Conservation (phyloP, 1,139 yeast genomes). For the Pichia sp. region DNA sequence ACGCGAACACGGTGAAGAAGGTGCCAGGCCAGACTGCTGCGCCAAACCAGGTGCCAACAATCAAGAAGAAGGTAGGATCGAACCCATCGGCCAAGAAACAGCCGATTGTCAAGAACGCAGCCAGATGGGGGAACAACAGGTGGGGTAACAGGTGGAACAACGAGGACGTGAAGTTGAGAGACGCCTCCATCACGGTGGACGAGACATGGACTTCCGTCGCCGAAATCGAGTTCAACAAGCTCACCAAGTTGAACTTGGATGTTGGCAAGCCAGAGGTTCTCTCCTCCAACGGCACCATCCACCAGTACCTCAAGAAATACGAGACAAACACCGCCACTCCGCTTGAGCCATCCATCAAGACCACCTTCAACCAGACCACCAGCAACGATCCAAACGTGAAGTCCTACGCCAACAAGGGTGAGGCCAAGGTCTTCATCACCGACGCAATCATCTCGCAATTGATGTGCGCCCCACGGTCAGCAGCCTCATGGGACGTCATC, state of each 20-base stretch:
- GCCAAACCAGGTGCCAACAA: conserved; percentile 1
- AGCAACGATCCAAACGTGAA: conserved; percentile 56
- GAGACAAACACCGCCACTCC: conserved; percentile 42
- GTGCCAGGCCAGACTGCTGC: not conserved
- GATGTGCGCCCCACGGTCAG: conserved; percentile 61
- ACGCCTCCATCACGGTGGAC: conserved; percentile 49
- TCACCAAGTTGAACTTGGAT: conserved; percentile 50
- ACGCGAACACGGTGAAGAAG: not conserved
- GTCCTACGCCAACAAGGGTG: conserved; percentile 37
- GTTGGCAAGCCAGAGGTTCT: conserved; percentile 42
- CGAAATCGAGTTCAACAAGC: conserved; percentile 51
- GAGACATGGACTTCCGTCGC: conserved; percentile 50
- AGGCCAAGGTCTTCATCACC: conserved; percentile 50
- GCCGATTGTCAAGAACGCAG: conserved; percentile 15
- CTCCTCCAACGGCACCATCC: conserved; percentile 45
- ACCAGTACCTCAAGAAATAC: conserved; percentile 47
- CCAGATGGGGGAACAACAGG: conserved; percentile 17
- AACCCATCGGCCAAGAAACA: conserved; percentile 16
- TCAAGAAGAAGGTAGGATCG: conserved; percentile 9
- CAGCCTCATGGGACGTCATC: conserved; percentile 60
- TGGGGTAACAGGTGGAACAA: conserved; percentile 35
- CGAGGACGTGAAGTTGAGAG: conserved; percentile 41
- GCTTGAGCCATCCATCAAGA: conserved; percentile 44
- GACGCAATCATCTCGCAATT: conserved; percentile 55
- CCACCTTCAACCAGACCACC: conserved; percentile 48